A percentile compares a stretch with the other conserved stretches of the same genome.
These are phyloP conservation scores for Pisolithus microcarpus DNA, from an alignment of 768 basidiomycete genomes.

Conservation along the genomic window DNA sequence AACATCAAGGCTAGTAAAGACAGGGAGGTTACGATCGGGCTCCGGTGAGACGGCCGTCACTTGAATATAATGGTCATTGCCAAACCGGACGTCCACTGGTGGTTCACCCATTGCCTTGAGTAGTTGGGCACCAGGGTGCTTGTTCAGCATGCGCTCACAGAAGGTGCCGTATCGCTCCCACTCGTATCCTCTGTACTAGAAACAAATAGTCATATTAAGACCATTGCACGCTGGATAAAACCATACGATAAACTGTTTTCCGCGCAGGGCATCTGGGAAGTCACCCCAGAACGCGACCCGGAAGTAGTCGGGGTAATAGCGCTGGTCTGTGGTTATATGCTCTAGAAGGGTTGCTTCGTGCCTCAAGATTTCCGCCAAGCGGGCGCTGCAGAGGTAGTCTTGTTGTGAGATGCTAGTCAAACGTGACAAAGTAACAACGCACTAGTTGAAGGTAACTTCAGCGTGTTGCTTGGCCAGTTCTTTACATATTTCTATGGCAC, in stretches of 20 bases:
- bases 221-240: not conserved
- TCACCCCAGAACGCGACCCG: constrained; percentile 90
- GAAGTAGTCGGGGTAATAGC: constrained; percentile 91
- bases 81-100: constrained; percentile 70
- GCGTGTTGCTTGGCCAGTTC: constrained; percentile 86
- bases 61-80: constrained; percentile 80
- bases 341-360: constrained; percentile 86
- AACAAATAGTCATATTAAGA: not conserved
- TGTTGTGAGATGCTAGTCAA: not conserved
- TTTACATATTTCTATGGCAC: constrained; percentile 87
- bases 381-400: constrained; percentile 40
- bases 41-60: constrained; percentile 82
- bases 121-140: constrained; percentile 79
- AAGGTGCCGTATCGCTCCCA: constrained; percentile 91
- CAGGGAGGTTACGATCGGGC: constrained; percentile 65
- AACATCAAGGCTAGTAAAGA: constrained; percentile 83
- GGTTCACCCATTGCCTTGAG: constrained; percentile 71
- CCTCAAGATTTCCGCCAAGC: constrained; percentile 76
- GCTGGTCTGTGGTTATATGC: constrained; percentile 74
- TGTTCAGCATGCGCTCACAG: constrained; percentile 87
- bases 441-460: constrained; percentile 89
- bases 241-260: constrained; percentile 85
- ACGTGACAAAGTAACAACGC: constrained; percentile 20
- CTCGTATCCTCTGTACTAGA: constrained; percentile 85
- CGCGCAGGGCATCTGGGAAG: constrained; percentile 76